These are phyloP conservation scores for Rusavskia elegans DNA, from an alignment of 495 filamentous ascomycete genomes.

Conservation along the genomic window DNA sequence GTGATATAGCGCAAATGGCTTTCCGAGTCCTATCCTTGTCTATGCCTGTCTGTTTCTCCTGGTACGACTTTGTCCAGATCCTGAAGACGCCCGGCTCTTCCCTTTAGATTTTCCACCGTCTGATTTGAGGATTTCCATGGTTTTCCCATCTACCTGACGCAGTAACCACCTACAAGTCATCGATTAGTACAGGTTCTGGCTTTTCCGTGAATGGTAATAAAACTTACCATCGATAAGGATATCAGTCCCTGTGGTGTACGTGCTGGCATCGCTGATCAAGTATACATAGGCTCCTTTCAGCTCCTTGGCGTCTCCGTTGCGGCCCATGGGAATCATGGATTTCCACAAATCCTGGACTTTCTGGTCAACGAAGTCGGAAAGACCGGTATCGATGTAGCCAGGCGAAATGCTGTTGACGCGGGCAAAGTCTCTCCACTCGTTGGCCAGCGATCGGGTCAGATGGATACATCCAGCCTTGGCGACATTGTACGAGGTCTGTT, in stretches of 20 bases:
- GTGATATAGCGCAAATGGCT: neutral
- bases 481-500: conserved; percentile 69
- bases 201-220: neutral
- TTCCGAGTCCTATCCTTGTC: neutral
- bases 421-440: conserved; percentile 67
- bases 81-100: neutral
- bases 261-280: conserved; percentile 55
- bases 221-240: conserved; percentile 58
- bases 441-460: conserved; percentile 44
- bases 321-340: conserved; percentile 62
- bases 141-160: neutral
- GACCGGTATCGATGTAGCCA: conserved; percentile 66
- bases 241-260: conserved; percentile 73
- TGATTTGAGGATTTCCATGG: neutral
- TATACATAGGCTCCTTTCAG: conserved; percentile 76
- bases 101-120: neutral
- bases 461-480: conserved; percentile 50
- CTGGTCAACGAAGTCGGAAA: conserved; percentile 58
- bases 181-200: neutral
- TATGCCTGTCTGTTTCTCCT: neutral
- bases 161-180: neutral
- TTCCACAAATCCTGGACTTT: conserved; percentile 59
- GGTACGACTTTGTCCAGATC: neutral
- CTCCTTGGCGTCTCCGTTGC: conserved; percentile 63
- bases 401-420: conserved; percentile 60